Percentiles rank a stretch among this genome's conserved stretches.
Conservation (phyloP, 2,329 filamentous ascomycete genomes). For the Trichoderma sp. region DNA sequence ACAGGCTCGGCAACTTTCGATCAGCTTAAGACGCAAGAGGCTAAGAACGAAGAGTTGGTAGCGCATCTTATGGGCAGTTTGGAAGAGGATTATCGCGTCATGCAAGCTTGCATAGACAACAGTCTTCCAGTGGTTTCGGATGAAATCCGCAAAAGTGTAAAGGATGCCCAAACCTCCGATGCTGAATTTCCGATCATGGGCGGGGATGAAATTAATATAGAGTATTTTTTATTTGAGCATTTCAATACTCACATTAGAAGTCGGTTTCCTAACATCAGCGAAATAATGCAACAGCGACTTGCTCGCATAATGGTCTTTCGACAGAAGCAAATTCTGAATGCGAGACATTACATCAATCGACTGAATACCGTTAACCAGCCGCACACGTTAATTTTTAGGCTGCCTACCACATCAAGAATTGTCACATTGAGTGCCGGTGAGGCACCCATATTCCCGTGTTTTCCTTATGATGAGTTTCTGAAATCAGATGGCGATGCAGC, state of each 20-base stretch:
- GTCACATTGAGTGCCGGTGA: background rate
- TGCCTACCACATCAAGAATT: no score
- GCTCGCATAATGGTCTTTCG: constrained; percentile 18
- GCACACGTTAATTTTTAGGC: no score
- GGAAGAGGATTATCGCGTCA: no score
- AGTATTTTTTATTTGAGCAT: background rate
- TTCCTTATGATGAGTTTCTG: no score
- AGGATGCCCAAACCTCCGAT: constrained; percentile 14
- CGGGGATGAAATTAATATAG: constrained; percentile 19
- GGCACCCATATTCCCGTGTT: background rate
- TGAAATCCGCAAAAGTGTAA: constrained; percentile 8
- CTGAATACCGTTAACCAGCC: background rate
- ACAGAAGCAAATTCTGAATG: constrained; percentile 20
- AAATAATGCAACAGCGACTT: constrained; percentile 17
- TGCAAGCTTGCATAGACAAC: no score
- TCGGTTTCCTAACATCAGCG: constrained; percentile 16
- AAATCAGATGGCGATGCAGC: no score
- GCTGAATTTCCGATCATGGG: constrained; percentile 18
- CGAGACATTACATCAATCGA: constrained; percentile 16
- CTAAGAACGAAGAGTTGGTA: no score
- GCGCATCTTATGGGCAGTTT: no score
- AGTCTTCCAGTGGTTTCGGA: background rate
- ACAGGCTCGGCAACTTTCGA: background rate
- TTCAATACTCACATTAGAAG: constrained; percentile 19
- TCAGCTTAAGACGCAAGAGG: background rate